Percentiles rank a stretch among this genome's conserved stretches.
phyloP scores from a whole-genome alignment of 495 filamentous ascomycete species.

The Extremus antarcticus region DNA sequence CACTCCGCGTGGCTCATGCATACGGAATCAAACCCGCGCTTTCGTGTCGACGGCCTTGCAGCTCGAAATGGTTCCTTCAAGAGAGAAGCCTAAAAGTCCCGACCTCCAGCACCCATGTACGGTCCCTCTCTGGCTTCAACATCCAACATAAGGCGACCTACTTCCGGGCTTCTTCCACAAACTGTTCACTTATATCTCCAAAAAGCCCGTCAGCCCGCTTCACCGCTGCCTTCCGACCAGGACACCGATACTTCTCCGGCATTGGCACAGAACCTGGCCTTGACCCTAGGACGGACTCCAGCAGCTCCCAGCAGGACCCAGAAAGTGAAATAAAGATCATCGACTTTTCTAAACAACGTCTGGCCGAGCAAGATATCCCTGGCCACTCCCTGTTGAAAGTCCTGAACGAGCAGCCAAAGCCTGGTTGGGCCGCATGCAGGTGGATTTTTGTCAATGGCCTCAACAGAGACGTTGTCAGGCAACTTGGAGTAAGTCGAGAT shows the following conservation, averaged over 20 bases:
- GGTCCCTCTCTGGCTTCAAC: no score
- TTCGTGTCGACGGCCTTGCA: no score
- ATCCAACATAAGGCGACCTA: no score
- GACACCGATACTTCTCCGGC: background rate
- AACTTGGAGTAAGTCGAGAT: no score
- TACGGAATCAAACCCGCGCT: no score
- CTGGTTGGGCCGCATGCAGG: slow-evolving; percentile 67
- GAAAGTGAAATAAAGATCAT: slow-evolving; percentile 4
- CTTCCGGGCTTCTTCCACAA: no score
- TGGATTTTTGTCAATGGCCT: slow-evolving; percentile 93
- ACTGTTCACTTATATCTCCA: no score
- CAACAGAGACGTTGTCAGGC: slow-evolving; percentile 83
- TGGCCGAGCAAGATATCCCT: background rate
- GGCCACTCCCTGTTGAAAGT: background rate
- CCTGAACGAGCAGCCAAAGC: slow-evolving; percentile 10
- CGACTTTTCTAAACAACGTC: slow-evolving; percentile 1
- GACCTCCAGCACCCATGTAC: no score
- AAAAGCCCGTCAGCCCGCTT: no score
- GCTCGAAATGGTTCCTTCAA: no score
- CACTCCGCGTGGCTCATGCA: no score
- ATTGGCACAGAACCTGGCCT: background rate
- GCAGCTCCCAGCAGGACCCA: background rate
- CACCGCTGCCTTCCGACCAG: background rate
- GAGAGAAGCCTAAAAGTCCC: no score
- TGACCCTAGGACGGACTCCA: background rate